A percentile compares a stretch with the other conserved stretches of the same genome.
phyloP scores from a whole-genome alignment of 2,329 filamentous ascomycete genomes.

The Basipetospora chlamydospora region DNA sequence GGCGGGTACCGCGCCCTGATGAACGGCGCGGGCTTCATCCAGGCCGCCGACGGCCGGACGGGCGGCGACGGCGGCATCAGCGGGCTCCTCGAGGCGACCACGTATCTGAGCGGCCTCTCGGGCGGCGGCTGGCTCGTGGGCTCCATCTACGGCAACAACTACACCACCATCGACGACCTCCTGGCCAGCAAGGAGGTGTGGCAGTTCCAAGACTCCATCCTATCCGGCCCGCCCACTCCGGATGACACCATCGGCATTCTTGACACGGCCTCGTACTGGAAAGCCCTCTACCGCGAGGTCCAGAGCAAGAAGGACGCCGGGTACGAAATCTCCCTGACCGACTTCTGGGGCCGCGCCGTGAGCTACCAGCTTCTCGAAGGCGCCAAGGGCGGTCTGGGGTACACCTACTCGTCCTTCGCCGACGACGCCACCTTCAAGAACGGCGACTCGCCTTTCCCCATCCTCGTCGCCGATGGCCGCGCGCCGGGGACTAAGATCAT shows the following conservation, averaged over 20 bases:
- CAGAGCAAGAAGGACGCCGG: constrained; percentile 23
- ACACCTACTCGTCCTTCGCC: constrained; percentile 63
- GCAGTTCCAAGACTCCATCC: constrained; percentile 26
- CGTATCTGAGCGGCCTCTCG: constrained; percentile 68
- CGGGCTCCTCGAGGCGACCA: constrained; percentile 66
- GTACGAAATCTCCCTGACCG: constrained; percentile 55
- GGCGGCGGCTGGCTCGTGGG: constrained; percentile 77
- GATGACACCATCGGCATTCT: constrained; percentile 20
- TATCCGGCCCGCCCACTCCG: constrained; percentile 15
- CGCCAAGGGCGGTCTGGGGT: constrained; percentile 55
- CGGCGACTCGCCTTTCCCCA: constrained; percentile 30
- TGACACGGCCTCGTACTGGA: constrained; percentile 20
- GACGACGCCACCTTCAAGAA: constrained; percentile 26
- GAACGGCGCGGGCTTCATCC: constrained; percentile 66
- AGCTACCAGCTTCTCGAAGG: constrained; percentile 74
- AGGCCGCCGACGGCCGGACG: constrained; percentile 66
- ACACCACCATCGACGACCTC: constrained; percentile 45
- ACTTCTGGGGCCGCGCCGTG: constrained; percentile 81
- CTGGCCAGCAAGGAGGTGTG: constrained; percentile 21
- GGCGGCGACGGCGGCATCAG: constrained; percentile 54
- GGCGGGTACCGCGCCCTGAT: constrained; percentile 80
- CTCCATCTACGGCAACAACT: constrained; percentile 76
- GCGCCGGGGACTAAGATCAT: constrained; percentile 27
- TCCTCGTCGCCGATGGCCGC: constrained; percentile 34
- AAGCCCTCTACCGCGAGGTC: constrained; percentile 19